Base-by-base conservation (phyloP, 768 basidiomycete species). In the Tylopilus subfusipes region DNA sequence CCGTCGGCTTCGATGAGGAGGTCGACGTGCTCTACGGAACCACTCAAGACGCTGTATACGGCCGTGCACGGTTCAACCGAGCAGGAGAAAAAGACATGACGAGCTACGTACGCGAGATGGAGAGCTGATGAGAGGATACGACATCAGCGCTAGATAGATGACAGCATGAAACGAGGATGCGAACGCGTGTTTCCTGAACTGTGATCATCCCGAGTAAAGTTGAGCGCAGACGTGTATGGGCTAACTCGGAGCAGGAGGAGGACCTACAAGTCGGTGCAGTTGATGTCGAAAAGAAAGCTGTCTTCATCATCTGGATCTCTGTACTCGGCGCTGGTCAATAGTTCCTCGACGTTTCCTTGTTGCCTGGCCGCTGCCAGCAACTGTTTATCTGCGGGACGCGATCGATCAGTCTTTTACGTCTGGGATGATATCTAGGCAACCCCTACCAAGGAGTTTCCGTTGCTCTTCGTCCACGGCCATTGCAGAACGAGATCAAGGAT, bases 131-230 rank as follows among this genome's bases (percentile, higher is more conserved):
- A 42, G 18, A 43, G 18, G 33, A 8, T 10, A 8, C 10, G 16
- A 36, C 25, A 56, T 68, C 55, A 67, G 57, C 48, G 30, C 39
- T 52, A 36, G 43, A 51, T 43, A n/a, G 34, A 40, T 14, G 22
- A 31, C 5, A 48, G 36, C 22, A 54, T 48, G 25, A 19, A 52
- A 54, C n/a, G 29, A 24, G 14, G 24, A 19, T 49, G 36, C 70
- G 70, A 53, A 69, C 68, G 58, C 40, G 68, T 69, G 57, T 69
- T 70, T 48, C 68, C 66, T 24, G 47, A 47, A 22, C 70, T 69
- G 48, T n/a, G 22, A 24, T 29, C 21, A 14, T 27, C 10, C 50
- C 44, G 30, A 25, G 12, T 29, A 22, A 14, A 6, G 49, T 40
- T 56, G 40, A 60, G 53, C 25, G 29, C 25, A 10, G 2, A 11